Conservation (phyloP, 345 rosid species). For the Boechera divaricarpa region DNA sequence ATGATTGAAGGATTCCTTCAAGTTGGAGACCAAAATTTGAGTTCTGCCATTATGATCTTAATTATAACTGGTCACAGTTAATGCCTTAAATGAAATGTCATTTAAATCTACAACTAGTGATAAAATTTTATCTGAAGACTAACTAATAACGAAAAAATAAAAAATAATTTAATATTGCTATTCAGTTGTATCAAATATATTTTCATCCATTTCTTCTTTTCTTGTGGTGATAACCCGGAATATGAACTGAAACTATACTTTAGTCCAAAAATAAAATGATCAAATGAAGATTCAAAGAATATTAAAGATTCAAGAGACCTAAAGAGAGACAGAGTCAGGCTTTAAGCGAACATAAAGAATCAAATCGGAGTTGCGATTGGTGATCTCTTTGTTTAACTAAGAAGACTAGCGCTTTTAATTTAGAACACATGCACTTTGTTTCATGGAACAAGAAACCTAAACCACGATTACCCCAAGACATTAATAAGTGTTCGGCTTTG, state of each 20-base stretch:
- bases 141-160: neutral
- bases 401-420: slow-evolving; percentile 18
- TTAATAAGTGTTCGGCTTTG: neutral
- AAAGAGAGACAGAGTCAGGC: slow-evolving; percentile 34
- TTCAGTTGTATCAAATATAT: neutral
- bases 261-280: slow-evolving; percentile 12
- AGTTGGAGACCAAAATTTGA: neutral
- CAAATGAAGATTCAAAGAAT: slow-evolving; percentile 36
- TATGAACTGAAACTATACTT: slow-evolving; percentile 13
- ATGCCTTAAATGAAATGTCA: neutral
- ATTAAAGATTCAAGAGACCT: slow-evolving; percentile 29
- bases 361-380: slow-evolving; percentile 33
- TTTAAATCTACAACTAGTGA: neutral
- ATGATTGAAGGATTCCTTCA: neutral
- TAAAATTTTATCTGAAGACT: neutral
- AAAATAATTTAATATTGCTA: neutral
- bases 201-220: slow-evolving; percentile 20
- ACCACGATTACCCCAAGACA: slow-evolving; percentile 25
- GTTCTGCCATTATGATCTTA: neutral
- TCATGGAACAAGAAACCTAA: slow-evolving; percentile 36
- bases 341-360: slow-evolving; percentile 41
- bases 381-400: slow-evolving; percentile 24
- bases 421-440: slow-evolving; percentile 43
- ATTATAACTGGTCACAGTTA: neutral
- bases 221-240: neutral